Evolutionary conservation across 2,329 filamentous ascomycete species (phyloP), one percentile per base, ranked within the genome.

Genomic region (Alternaria alternata): DNA sequence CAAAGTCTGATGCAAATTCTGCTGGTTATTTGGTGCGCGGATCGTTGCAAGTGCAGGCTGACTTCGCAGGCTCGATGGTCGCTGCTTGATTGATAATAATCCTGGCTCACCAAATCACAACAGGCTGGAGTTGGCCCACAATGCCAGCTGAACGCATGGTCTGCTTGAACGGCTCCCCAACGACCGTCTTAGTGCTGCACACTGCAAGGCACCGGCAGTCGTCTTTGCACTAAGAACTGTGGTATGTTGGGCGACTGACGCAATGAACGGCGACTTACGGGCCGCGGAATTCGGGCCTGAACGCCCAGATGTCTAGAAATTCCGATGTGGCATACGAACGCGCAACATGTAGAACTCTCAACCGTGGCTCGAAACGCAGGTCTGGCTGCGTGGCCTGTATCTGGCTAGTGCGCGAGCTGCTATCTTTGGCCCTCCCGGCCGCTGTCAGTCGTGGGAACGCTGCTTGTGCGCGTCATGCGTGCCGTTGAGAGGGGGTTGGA

Each of bases 1-100:
- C 28, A 63, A 55, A 49, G 38, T 36, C 51, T 24, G 36, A 30
- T 46, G 43, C 43, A 42, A 49, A 55, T 30, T 26, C 12, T 55
- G 36, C 24, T 55, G n/a, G 4, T 43, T 43, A 0, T 30, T 2
- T 36, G 8, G 28, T 44, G 39, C 7, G 18, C 28, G 26, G 16
- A 24, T 42, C 11, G 18, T 32, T 20, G 22, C 22, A 22, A 22
- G 4, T 22, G 22, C 22, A 22, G 22, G 22, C 22, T 22, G 22
- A 22, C 22, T 22, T 22, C 22, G 22, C 22, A 22, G 22, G 4
- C 22, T 22, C 22, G 22, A 22, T 22, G 4, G 22, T 22, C 22
- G 22, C 22, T 22, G 22, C 22, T 22, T 22, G 22, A 22, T 22
- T 22, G 22, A 22, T 22, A 22, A 22, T 22, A 22, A 22, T 22